Percentiles rank a stretch among this genome's conserved stretches.
phyloP scores from a whole-genome alignment of 2,329 filamentous ascomycete species.

The Diaporthe sp. region DNA sequence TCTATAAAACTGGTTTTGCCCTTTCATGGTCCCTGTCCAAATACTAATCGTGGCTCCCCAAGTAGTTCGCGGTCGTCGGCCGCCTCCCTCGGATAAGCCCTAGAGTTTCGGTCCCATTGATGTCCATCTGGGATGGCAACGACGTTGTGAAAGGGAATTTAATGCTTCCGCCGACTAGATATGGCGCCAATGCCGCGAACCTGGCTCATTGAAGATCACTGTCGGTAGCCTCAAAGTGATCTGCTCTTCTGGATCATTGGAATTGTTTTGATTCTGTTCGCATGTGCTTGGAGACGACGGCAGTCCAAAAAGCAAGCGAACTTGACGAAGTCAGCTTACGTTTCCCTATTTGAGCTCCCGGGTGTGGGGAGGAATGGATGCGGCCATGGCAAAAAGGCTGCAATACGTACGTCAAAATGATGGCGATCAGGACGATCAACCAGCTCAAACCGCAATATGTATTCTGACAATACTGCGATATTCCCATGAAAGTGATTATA shows the following conservation, averaged over 20 bases:
- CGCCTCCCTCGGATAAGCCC: too few species aligned
- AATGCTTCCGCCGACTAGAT: too few species aligned
- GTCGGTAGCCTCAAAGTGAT: background rate
- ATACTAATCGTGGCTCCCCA: too few species aligned
- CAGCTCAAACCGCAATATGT: conserved; percentile 4
- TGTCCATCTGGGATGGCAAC: too few species aligned
- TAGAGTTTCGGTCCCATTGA: too few species aligned
- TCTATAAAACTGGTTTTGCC: too few species aligned
- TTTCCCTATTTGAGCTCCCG: background rate
- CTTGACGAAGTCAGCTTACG: background rate
- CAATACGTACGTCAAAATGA: background rate
- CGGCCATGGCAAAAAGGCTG: background rate
- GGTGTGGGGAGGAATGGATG: background rate
- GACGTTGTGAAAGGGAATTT: too few species aligned
- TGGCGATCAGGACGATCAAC: background rate
- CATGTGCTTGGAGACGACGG: background rate
- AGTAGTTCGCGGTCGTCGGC: too few species aligned
- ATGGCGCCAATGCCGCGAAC: too few species aligned
- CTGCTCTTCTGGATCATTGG: background rate
- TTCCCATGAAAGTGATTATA: conserved; percentile 2
- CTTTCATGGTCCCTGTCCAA: too few species aligned
- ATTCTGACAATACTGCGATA: background rate
- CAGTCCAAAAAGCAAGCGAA: background rate
- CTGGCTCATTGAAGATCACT: too few species aligned
- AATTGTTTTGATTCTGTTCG: background rate